Evolutionary conservation across 768 basidiomycete genomes (phyloP).

Genomic region (Kwoniella mangroviensis): DNA sequence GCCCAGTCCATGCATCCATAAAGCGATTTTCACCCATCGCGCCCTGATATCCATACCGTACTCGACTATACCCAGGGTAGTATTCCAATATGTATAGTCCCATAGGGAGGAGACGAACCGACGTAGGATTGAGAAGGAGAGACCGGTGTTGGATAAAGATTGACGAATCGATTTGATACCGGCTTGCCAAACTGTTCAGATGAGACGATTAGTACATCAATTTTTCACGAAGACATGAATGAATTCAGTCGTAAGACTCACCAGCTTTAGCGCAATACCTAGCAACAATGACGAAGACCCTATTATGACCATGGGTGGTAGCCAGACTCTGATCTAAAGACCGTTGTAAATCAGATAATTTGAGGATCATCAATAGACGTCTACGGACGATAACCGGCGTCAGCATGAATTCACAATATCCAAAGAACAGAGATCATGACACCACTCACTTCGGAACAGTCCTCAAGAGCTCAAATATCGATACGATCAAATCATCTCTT

Average conservation of each 20-base stretch:
- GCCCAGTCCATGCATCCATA: slow-evolving; percentile 51
- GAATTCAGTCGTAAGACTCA: slow-evolving; percentile 7
- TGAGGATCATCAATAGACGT: slow-evolving; percentile 61
- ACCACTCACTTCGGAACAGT: slow-evolving; percentile 73
- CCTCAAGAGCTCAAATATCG: slow-evolving; percentile 84
- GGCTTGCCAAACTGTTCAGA: slow-evolving; percentile 38
- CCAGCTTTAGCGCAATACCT: slow-evolving; percentile 71
- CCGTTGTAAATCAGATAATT: slow-evolving; percentile 79
- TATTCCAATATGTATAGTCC: slow-evolving; percentile 45
- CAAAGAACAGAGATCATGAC: too few relatives aligned
- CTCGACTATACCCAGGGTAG: slow-evolving; percentile 48
- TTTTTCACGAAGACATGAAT: slow-evolving; percentile 18
- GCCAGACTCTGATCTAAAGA: slow-evolving; percentile 80
- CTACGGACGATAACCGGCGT: slow-evolving; percentile 59
- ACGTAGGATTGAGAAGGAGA: slow-evolving; percentile 31
- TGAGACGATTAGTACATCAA: slow-evolving; percentile 58
- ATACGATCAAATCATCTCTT: slow-evolving; percentile 78
- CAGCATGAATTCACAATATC: slow-evolving; percentile 58
- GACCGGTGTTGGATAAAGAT: slow-evolving; percentile 24
- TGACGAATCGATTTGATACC: slow-evolving; percentile 30
- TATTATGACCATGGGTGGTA: slow-evolving; percentile 75
- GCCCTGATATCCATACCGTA: slow-evolving; percentile 52
- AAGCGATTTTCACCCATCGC: slow-evolving; percentile 40
- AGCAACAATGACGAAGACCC: slow-evolving; percentile 89
- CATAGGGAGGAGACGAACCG: slow-evolving; percentile 23